Percentiles rank a stretch among this genome's conserved stretches.
Conservation (phyloP, 495 filamentous ascomycete species). For the Glutinoglossum americanum region DNA sequence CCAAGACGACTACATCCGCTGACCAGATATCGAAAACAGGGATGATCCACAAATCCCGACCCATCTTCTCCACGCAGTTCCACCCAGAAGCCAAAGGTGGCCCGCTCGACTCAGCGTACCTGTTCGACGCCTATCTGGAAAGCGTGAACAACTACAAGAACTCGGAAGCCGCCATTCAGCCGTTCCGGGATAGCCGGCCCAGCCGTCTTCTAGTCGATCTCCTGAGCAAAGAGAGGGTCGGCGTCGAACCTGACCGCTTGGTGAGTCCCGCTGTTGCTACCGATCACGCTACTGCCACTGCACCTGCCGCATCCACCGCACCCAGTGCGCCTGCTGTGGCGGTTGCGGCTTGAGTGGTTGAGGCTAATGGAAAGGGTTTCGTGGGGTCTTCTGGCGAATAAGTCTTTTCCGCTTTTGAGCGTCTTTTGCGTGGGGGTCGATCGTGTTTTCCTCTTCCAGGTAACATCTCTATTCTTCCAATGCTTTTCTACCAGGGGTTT, state of each 20-base stretch:
- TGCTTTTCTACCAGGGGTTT: too few species aligned
- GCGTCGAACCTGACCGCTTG: slow-evolving; percentile 43
- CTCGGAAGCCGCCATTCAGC: slow-evolving; percentile 41
- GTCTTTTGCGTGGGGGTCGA: too few species aligned
- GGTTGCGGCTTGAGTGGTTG: too few species aligned
- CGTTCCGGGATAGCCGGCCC: slow-evolving; percentile 54
- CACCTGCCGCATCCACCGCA: too few species aligned
- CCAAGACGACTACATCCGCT: slow-evolving; percentile 8
- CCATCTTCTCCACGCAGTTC: slow-evolving; percentile 97
- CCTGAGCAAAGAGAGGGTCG: slow-evolving; percentile 80
- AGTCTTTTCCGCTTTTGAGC: too few species aligned
- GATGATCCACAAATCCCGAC: slow-evolving; percentile 86
- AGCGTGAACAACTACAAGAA: slow-evolving; percentile 76
- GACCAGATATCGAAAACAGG: slow-evolving; percentile 13
- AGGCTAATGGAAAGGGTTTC: too few species aligned
- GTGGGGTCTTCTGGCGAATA: too few species aligned
- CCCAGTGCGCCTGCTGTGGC: too few species aligned
- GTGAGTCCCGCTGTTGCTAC: too few species aligned
- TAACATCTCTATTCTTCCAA: too few species aligned
- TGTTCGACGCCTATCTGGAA: slow-evolving; percentile 90
- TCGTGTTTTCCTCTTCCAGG: too few species aligned
- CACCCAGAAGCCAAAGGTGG: slow-evolving; percentile 96
- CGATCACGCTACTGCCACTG: too few species aligned
- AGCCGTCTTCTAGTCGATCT: slow-evolving; percentile 77
- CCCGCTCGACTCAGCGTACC: slow-evolving; percentile 76